Evolutionary conservation across 805 yeast genomes (phyloP).

Genomic region (Starmerella etchellsii): DNA sequence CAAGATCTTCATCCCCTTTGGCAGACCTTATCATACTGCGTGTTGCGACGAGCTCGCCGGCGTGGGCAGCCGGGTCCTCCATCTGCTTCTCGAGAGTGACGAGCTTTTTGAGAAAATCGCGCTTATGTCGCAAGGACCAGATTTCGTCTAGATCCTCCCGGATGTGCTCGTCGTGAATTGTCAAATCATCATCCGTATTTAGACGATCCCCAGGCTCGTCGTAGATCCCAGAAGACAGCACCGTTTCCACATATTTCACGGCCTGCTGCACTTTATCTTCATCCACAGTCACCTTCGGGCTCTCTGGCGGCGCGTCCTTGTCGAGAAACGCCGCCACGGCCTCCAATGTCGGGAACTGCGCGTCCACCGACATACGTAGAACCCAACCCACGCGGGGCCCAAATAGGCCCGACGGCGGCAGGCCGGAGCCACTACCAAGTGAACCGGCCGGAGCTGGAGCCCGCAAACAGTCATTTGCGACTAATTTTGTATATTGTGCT

Average conservation of each 20-base stretch:
- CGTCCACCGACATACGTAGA: conserved; percentile 13
- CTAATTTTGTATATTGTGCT: no score
- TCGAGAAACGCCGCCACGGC: conserved; percentile 11
- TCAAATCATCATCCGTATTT: background rate
- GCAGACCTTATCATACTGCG: background rate
- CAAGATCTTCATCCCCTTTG: background rate
- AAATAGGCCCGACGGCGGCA: no score
- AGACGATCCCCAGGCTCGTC: no score
- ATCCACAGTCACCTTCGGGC: background rate
- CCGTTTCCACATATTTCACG: background rate
- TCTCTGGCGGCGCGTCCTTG: background rate
- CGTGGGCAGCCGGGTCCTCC: background rate
- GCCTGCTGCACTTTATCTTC: background rate
- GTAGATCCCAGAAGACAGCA: no score
- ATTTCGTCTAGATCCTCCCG: background rate
- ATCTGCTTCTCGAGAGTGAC: background rate
- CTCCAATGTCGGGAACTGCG: conserved; percentile 19
- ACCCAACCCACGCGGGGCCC: no score
- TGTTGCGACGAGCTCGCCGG: background rate
- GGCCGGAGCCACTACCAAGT: no score
- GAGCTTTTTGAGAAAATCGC: background rate
- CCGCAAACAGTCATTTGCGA: no score
- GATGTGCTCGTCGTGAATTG: background rate
- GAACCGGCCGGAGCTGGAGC: no score
- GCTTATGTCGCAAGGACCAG: background rate